Evolutionary conservation across 140 eudicot species (phyloP).

Genomic region (Bidens hawaiensis): DNA sequence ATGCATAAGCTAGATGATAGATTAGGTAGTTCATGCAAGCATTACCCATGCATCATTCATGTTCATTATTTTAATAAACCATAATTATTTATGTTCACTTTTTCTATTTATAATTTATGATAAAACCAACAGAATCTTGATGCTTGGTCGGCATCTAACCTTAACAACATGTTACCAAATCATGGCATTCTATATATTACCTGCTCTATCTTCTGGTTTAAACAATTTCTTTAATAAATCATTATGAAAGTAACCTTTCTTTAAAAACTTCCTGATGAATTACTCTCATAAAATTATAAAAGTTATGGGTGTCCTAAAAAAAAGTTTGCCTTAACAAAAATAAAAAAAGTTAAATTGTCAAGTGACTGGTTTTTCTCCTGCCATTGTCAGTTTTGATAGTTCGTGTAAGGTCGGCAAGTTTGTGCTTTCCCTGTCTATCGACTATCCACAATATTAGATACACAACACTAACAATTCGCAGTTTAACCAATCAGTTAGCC

Average conservation of each 20-base stretch:
- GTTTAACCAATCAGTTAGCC: too few relatives aligned
- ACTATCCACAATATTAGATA: too few relatives aligned
- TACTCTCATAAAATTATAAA: background rate
- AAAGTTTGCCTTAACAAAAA: too few relatives aligned
- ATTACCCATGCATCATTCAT: conserved; percentile 22
- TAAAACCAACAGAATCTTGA: conserved; percentile 29
- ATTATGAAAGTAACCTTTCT: background rate
- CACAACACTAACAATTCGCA: too few relatives aligned
- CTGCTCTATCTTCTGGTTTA: conserved; percentile 2
- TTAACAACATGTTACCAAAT: conserved; percentile 29
- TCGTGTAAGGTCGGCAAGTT: too few relatives aligned
- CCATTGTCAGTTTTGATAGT: too few relatives aligned
- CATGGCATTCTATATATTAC: conserved; percentile 16
- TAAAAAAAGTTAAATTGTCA: too few relatives aligned
- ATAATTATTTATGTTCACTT: background rate
- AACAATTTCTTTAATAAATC: background rate
- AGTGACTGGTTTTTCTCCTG: too few relatives aligned
- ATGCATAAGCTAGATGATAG: conserved; percentile 10
- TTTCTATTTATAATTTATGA: background rate
- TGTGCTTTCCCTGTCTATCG: too few relatives aligned
- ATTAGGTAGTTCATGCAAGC: conserved; percentile 30
- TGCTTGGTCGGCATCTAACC: conserved; percentile 61
- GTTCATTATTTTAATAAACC: background rate
- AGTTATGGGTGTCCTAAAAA: too few relatives aligned
- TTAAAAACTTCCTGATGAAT: background rate